Conservation (phyloP, 2,329 filamentous ascomycete species). For the Neopestalotiopsis sp. region DNA sequence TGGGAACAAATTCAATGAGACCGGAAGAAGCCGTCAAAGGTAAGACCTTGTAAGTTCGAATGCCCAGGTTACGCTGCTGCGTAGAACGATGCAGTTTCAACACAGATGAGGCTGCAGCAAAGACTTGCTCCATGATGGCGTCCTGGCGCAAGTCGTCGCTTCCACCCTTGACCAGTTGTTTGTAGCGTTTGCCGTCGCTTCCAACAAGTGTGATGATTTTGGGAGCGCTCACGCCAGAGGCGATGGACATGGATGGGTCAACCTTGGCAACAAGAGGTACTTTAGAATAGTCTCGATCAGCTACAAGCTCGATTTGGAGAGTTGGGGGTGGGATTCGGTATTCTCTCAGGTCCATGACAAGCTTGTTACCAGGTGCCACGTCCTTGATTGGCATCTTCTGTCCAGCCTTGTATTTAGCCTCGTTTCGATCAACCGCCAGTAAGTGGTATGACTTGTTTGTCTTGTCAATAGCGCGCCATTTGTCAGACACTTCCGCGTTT, state of each 20-base stretch:
- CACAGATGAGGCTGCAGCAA: constrained; percentile 91
- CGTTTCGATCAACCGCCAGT: constrained; percentile 69
- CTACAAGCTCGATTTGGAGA: constrained; percentile 78
- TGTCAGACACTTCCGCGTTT: constrained; percentile 54
- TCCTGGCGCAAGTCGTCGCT: constrained; percentile 97
- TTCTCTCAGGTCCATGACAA: constrained; percentile 67
- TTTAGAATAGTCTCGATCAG: constrained; percentile 75
- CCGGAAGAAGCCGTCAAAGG: constrained; percentile 85
- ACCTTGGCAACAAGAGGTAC: constrained; percentile 78
- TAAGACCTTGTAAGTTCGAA: constrained; percentile 96
- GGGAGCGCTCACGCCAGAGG: constrained; percentile 87
- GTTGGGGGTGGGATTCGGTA: constrained; percentile 86
- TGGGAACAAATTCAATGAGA: constrained; percentile 94
- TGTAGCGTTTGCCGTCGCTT: constrained; percentile 80
- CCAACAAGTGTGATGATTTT: constrained; percentile 88
- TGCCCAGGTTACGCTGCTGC: constrained; percentile 84
- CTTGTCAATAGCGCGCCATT: constrained; percentile 76
- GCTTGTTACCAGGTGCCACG: constrained; percentile 63
- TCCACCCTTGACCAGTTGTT: constrained; percentile 92
- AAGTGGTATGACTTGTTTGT: constrained; percentile 71
- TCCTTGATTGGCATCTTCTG: constrained; percentile 66
- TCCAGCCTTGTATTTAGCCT: constrained; percentile 70
- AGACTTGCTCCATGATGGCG: constrained; percentile 99
- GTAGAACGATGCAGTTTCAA: constrained; percentile 86
- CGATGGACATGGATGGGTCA: constrained; percentile 79